Evolutionary conservation across 176 grass and related monocot genomes (phyloP), one percentile per base, ranked within the genome.

Genomic region (Puccinellia tenuiflora): DNA sequence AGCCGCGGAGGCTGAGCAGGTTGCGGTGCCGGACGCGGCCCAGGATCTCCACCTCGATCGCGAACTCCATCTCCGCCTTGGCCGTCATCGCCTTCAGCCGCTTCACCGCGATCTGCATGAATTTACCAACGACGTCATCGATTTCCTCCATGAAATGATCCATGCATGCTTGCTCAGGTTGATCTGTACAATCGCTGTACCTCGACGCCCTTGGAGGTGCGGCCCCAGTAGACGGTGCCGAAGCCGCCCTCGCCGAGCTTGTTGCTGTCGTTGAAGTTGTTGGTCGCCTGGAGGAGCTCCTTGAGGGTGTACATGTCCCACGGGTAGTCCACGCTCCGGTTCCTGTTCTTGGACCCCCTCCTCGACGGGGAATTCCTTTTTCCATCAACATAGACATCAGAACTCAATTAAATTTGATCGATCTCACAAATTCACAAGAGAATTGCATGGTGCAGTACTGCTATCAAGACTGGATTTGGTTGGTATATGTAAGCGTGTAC

Each of bases 11-110:
- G 73, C 88, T 92, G 76, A 95, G 79, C 20, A 95, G 85, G 71
- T 95, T 95, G 66, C 86, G 86, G 78, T 93, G 93, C 17, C 80
- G 84, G 56, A 93, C 93, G 2, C 90, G 86, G 39, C 85, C 93
- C 0, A 96, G 85, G 35, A 96, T 92, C 88, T 96, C 93, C 79
- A 96, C 93, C 81, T 96, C 90, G 42, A 92, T 74, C 29, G 88
- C 90, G 81, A 96, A 96, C 68, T 96, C 90, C 90, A 92, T 96
- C 88, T 96, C 90, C 50, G 80, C 82, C 79, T 92, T 95, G 14
- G 80, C 87, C 63, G 85, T 92, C 85, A 90, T 90, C 35, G 88
- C 90, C 85, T 95, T 95, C 14, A 90, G 79, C 38, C 93, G 68
- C 55, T 95, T 95, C 78, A 92, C 90, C 25, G 93, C 90, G n/a